Evolutionary conservation across 2,329 filamentous ascomycete genomes (phyloP).

Genomic region (Tolypocladium ophioglossoides): DNA sequence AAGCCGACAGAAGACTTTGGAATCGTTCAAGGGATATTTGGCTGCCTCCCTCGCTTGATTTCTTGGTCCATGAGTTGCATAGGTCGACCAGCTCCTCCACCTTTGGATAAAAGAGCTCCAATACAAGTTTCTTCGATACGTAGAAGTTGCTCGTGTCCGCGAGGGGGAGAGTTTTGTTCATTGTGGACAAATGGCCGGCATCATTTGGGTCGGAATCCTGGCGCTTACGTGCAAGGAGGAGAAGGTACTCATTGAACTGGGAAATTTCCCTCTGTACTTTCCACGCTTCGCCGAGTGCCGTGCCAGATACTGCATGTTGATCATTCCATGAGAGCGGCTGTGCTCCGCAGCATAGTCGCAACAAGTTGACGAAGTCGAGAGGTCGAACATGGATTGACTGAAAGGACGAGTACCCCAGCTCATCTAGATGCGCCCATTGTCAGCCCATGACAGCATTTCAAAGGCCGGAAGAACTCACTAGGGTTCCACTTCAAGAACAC

Average conservation of each 20-base stretch:
- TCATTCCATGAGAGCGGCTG: conserved; percentile 18
- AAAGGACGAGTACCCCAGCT: conserved; percentile 55
- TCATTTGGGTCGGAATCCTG: background rate
- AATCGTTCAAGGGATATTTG: conserved; percentile 43
- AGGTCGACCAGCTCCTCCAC: conserved; percentile 37
- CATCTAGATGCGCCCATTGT: conserved; percentile 33
- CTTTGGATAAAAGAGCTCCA: conserved; percentile 44
- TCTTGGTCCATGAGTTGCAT: conserved; percentile 36
- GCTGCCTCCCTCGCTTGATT: conserved; percentile 30
- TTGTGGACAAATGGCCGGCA: conserved; percentile 2
- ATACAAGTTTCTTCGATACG: conserved; percentile 37
- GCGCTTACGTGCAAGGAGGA: conserved; percentile 33
- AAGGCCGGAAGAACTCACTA: conserved; percentile 38
- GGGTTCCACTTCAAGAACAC: conserved; percentile 73
- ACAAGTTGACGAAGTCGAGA: conserved; percentile 53
- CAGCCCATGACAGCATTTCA: background rate
- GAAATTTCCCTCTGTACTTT: conserved; percentile 31
- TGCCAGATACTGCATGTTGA: conserved; percentile 30
- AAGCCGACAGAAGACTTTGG: conserved; percentile 39
- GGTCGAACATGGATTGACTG: conserved; percentile 54
- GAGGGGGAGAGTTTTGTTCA: conserved; percentile 7
- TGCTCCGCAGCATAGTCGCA: conserved; percentile 58
- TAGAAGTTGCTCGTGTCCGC: conserved; percentile 23
- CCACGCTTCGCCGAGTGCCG: conserved; percentile 37
- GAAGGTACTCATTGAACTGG: conserved; percentile 40